Evolutionary conservation across 1,284 basidiomycete species (phyloP), one percentile per base, ranked within the genome.

Genomic region (Moesziomyces globuligerus): DNA sequence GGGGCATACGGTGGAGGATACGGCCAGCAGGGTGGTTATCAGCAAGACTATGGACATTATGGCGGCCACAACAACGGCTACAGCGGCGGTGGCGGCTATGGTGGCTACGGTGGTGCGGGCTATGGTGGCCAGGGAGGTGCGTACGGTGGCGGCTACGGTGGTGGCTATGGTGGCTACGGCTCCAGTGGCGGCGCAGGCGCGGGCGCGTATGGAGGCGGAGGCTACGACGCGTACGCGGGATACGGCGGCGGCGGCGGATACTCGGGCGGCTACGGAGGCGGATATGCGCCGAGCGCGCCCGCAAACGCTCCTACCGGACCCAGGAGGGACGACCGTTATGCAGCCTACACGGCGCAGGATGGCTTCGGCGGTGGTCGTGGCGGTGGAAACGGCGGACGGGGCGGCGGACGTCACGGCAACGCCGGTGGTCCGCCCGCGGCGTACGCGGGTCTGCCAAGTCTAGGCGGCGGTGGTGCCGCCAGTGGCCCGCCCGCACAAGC

Each of bases 391-490:
- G 52, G 64, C 13, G 71, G 59, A 11, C 37, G 48, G 15, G 58
- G 58, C 11, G 48, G 50, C 7, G 34, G 45, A 28, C 21, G 40
- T n/a, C 20, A 21, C 2, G 50, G 18, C 11, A 44, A 68, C n/a
- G 25, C 37, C 5, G 52, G 41, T 32, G 29, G 29, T 32, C 13
- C 29, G 29, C 29, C 29, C 13, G 11, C 29, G 3, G 29, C 29
- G 3, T 68, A 74, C 26, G 64, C 55, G 3, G 64, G 65, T 4
- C 28, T 61, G 26, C 66, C 57, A 0, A 70, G 59, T 21, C 57
- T 71, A 2, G 56, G 56, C 34, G 60, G 57, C 10, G 43, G 48
- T 7, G 42, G 48, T 4, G 45, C 40, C 23, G 47, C n/a, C n/a
- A n/a, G 48, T 32, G 20, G 41, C 15, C 24, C 48, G 21, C 29